These are phyloP conservation scores for Nicotiana tabacum DNA, from an alignment of 257 asterid genomes.

Conservation along the genomic window DNA sequence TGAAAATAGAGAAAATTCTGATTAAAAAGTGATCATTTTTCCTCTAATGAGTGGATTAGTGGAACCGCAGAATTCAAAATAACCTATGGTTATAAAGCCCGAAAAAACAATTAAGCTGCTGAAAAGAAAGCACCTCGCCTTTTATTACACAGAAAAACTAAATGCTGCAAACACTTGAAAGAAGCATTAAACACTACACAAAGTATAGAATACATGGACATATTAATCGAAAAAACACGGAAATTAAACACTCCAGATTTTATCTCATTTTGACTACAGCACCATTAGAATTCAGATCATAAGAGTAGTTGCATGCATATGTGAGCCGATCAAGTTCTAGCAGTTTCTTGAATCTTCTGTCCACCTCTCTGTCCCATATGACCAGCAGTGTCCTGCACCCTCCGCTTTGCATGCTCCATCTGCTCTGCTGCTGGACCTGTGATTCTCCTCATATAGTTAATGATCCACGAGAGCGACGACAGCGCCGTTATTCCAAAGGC, in stretches of 20 bases:
- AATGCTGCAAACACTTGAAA: neutral
- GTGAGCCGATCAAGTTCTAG: neutral
- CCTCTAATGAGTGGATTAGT: too few relatives aligned
- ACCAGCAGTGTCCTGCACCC: conserved; percentile 39
- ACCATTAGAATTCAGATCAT: neutral
- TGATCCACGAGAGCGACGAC: conserved; percentile 56
- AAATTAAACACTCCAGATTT: neutral
- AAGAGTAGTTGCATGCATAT: too few relatives aligned
- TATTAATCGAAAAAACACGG: neutral
- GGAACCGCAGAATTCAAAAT: too few relatives aligned
- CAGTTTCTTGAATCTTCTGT: conserved; percentile 31
- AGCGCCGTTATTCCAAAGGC: conserved; percentile 74
- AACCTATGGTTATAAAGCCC: too few relatives aligned
- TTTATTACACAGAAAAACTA: neutral
- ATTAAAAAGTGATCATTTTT: too few relatives aligned
- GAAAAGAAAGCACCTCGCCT: neutral
- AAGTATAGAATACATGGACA: neutral
- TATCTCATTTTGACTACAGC: neutral
- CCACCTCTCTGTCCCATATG: conserved; percentile 34
- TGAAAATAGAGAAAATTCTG: too few relatives aligned
- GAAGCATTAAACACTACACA: neutral
- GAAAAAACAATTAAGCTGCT: too few relatives aligned
- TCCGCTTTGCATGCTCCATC: conserved; percentile 37
- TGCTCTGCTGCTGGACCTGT: conserved; percentile 38
- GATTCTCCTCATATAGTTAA: conserved; percentile 40